Evolutionary conservation across 2,329 filamentous ascomycete species (phyloP).

Genomic region (Ceratocystis diversiconidia): DNA sequence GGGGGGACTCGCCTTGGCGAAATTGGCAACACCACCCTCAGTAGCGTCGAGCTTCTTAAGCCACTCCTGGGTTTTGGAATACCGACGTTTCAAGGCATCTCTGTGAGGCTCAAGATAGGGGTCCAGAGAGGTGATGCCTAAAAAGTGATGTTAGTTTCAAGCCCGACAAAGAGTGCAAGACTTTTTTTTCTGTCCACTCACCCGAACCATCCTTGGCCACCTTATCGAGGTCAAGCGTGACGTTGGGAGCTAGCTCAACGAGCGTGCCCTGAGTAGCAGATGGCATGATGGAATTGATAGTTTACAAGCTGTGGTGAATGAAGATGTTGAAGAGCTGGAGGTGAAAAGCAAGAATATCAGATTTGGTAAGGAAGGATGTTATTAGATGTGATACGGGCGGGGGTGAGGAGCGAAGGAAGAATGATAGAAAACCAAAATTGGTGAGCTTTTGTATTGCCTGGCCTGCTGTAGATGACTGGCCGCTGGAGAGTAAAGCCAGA

Average conservation of each 20-base stretch:
- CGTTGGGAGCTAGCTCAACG: conserved; percentile 17
- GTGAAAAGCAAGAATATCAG: neutral
- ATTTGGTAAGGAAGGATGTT: neutral
- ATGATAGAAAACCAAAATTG: neutral
- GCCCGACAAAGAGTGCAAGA: neutral
- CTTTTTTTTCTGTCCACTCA: conserved; percentile 26
- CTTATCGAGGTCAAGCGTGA: conserved; percentile 17
- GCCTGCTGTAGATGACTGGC: neutral
- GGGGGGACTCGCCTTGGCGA: conserved; percentile 50
- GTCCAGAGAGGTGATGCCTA: conserved; percentile 77
- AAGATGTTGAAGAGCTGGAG: neutral
- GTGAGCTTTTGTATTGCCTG: neutral
- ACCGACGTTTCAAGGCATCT: conserved; percentile 61
- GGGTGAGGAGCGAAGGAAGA: neutral
- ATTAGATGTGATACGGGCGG: neutral
- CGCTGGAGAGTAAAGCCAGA: neutral
- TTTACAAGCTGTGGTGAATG: neutral
- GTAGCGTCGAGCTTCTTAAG: conserved; percentile 66
- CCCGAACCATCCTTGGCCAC: conserved; percentile 58
- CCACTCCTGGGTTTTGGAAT: conserved; percentile 69
- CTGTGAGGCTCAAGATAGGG: conserved; percentile 80
- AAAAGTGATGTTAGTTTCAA: neutral
- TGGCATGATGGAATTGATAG: conserved; percentile 7
- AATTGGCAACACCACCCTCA: conserved; percentile 84
- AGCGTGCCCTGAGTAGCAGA: conserved; percentile 13